Evolutionary conservation across 2,329 filamentous ascomycete species (phyloP).

Genomic region (Chalara sp.): DNA sequence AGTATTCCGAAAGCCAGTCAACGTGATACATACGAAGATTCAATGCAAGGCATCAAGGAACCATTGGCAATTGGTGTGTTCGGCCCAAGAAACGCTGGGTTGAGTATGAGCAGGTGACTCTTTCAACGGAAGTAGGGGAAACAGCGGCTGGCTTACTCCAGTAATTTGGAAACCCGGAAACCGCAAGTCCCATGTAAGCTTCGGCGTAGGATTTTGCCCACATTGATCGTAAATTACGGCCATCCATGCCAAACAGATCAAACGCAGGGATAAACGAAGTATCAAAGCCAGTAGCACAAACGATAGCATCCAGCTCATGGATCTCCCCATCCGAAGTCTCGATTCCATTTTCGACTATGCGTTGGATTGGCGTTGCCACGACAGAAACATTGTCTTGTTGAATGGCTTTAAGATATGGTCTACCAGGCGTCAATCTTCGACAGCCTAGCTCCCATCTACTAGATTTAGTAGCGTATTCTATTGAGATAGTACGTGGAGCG

Average conservation of each 20-base stretch:
- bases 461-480: conserved; percentile 66
- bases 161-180: conserved; percentile 17
- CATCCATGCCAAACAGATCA: conserved; percentile 10
- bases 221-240: conserved; percentile 5
- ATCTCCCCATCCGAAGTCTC: conserved; percentile 18
- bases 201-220: conserved; percentile 12
- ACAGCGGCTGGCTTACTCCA: conserved; percentile 10
- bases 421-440: conserved; percentile 22
- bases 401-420: conserved; percentile 34
- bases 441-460: too few relatives aligned
- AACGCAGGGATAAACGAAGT: conserved; percentile 13
- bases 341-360: conserved; percentile 29
- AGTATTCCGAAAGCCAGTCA: neutral
- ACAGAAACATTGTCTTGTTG: conserved; percentile 29
- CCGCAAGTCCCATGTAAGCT: conserved; percentile 14
- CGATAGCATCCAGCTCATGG: conserved; percentile 22
- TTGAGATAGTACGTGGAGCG: conserved; percentile 43
- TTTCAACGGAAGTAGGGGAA: too few relatives aligned
- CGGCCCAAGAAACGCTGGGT: neutral
- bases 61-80: neutral
- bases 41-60: neutral
- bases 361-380: conserved; percentile 15
- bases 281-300: conserved; percentile 26
- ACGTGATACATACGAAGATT: neutral
- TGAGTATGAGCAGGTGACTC: too few relatives aligned